phyloP scores from a whole-genome alignment of 495 filamentous ascomycete species.

The Cercophora sp. region DNA sequence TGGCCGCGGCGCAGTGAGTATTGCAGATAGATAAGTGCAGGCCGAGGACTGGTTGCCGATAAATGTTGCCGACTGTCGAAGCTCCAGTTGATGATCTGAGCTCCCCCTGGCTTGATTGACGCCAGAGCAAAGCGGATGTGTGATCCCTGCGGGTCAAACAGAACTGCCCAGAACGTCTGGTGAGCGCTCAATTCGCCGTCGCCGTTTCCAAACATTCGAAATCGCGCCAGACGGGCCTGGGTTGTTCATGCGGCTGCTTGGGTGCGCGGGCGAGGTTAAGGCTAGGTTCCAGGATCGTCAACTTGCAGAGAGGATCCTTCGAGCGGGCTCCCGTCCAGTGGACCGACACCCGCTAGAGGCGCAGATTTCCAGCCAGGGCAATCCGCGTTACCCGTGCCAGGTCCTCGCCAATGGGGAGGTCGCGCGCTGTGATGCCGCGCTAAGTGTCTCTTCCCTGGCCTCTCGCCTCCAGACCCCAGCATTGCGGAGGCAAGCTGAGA shows the following conservation, averaged over 20 bases:
- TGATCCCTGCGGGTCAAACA: conserved; percentile 27
- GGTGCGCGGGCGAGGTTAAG: conserved; percentile 5
- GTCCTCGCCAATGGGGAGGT: not conserved
- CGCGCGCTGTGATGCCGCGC: conserved; percentile 19
- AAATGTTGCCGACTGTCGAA: not conserved
- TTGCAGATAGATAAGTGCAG: no score
- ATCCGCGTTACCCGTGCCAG: conserved; percentile 11
- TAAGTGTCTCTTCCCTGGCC: conserved; percentile 19
- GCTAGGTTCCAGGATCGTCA: conserved; percentile 9
- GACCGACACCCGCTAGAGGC: conserved; percentile 9
- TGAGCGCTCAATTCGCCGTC: conserved; percentile 15
- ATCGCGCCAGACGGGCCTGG: conserved; percentile 3
- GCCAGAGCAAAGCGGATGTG: conserved; percentile 18
- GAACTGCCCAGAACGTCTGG: conserved; percentile 12
- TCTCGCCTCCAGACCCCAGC: conserved; percentile 36
- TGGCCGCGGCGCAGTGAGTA: no score
- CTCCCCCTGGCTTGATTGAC: conserved; percentile 23
- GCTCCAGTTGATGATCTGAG: conserved; percentile 7
- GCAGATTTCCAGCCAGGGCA: conserved; percentile 19
- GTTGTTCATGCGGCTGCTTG: conserved; percentile 22
- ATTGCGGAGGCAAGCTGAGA: conserved; percentile 31
- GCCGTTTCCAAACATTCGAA: conserved; percentile 3
- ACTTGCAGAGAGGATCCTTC: conserved; percentile 22
- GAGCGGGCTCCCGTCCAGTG: conserved; percentile 1
- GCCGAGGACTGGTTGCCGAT: not conserved